Base-by-base conservation (phyloP, 2,329 filamentous ascomycete species). In the Davidsoniella virescens region DNA sequence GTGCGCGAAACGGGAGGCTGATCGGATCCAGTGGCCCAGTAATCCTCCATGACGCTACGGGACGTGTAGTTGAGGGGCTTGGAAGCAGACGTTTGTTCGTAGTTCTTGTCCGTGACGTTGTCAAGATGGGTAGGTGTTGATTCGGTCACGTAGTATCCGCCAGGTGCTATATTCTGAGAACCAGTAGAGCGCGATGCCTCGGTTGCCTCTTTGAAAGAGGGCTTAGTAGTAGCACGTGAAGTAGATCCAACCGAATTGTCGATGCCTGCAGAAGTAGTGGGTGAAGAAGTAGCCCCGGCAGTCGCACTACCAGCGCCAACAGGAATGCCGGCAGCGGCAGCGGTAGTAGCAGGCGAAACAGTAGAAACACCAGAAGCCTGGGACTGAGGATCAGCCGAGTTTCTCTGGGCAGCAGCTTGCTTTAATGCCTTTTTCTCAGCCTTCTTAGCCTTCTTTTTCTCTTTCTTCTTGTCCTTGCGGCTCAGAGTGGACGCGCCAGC, bases 381-480 rank as follows among this genome's bases (percentile, higher is more conserved):
- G 12, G 9, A 9, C 9, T 40, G 39, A 20, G 23, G 14, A 40
- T 23, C 37, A 1, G 3, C 3, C 2, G 12, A n/a, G 23, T 41
- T 18, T 4, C 18, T 9, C 12, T 8, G 42, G 4, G 9, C 29
- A 17, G 26, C 3, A 2, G 29, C 8, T 25, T 44, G 25, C 25
- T 47, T 33, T 1, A 51, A 23, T 9, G 42, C 49, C 53, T 59
- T 62, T 44, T 65, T 63, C 53, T 67, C 57, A 5, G 80, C 75
- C 67, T 84, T 85, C 63, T 80, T 84, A 26, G 75, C 73, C 72
- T 85, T 87, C 69, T 82, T 85, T 66, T 83, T 87, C 64, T 86
- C 90, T 66, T 84, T 87, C 62, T 84, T 86, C 59, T 78, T 81
- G n/a, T 51, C 52, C 26, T 50, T 50, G 36, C 44, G 52, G 18